These are phyloP conservation scores for Starmerella stigmatis DNA, from an alignment of 805 yeast genomes.

Conservation along the genomic window DNA sequence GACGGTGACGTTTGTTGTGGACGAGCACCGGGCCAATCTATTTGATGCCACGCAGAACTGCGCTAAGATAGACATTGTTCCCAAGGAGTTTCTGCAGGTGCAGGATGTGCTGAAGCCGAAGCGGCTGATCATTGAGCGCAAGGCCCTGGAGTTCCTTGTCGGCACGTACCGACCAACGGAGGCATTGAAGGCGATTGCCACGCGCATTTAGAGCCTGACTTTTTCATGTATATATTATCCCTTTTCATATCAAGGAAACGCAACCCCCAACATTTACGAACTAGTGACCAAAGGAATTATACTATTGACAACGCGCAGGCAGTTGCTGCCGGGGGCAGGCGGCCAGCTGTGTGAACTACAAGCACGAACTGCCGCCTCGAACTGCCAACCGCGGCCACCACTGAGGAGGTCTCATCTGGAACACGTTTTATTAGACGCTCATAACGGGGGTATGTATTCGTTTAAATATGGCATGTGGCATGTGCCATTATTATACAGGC, in stretches of 20 bases:
- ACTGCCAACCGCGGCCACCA: too few species aligned
- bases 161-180: slow-evolving; percentile 12
- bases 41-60: slow-evolving; percentile 46
- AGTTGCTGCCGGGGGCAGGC: too few species aligned
- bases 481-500: neutral
- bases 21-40: slow-evolving; percentile 50
- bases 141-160: slow-evolving; percentile 55
- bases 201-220: neutral
- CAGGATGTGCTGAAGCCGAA: slow-evolving; percentile 75
- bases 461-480: neutral
- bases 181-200: slow-evolving; percentile 11
- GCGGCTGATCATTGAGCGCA: slow-evolving; percentile 59
- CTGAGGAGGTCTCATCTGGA: too few species aligned
- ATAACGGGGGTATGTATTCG: neutral
- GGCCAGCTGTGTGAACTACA: too few species aligned
- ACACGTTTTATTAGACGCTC: too few species aligned
- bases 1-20: slow-evolving; percentile 53
- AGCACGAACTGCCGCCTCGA: too few species aligned
- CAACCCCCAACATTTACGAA: too few species aligned
- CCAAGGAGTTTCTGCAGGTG: slow-evolving; percentile 70
- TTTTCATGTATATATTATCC: neutral
- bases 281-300: too few species aligned
- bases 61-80: slow-evolving; percentile 50
- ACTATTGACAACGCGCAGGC: too few species aligned
- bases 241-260: too few species aligned